Conservation (phyloP, 331 rosid genomes). For the Rosa hybrid region DNA sequence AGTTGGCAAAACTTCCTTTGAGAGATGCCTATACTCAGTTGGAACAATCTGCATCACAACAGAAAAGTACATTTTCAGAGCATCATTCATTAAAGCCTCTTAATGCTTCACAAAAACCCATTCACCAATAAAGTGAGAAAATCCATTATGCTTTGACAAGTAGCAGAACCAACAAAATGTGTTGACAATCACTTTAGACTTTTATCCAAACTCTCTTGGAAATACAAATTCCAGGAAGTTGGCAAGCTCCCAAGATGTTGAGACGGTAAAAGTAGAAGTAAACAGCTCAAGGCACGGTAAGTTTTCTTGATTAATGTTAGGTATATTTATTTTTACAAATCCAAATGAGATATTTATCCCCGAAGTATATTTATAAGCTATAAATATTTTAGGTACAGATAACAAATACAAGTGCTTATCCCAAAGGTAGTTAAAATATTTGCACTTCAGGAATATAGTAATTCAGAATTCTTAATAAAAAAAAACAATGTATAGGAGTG, state of each 20-base stretch:
- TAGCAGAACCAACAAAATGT: not conserved
- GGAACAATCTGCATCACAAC: conserved; percentile 81
- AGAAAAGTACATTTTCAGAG: conserved; percentile 3
- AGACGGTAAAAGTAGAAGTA: not conserved
- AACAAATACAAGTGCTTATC: not conserved
- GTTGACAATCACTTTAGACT: not conserved
- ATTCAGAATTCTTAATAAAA: not conserved
- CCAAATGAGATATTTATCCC: not conserved
- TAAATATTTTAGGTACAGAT: not conserved
- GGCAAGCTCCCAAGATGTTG: not conserved
- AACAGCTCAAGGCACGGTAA: not conserved
- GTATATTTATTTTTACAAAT: not conserved
- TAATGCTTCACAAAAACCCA: not conserved
- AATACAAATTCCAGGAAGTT: not conserved
- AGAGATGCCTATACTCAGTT: conserved; percentile 82
- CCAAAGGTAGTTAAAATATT: not conserved
- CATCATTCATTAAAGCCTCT: not conserved
- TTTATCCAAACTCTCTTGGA: not conserved
- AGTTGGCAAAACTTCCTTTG: conserved; percentile 86
- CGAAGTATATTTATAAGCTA: not conserved
- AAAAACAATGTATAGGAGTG: not conserved
- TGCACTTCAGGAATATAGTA: not conserved
- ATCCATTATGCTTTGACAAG: not conserved
- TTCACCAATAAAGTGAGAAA: not conserved
- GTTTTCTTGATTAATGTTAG: not conserved